These are phyloP conservation scores for Spizellomyces sp. DNA, from an alignment of 192 early-diverging fungal genomes.

Conservation along the genomic window DNA sequence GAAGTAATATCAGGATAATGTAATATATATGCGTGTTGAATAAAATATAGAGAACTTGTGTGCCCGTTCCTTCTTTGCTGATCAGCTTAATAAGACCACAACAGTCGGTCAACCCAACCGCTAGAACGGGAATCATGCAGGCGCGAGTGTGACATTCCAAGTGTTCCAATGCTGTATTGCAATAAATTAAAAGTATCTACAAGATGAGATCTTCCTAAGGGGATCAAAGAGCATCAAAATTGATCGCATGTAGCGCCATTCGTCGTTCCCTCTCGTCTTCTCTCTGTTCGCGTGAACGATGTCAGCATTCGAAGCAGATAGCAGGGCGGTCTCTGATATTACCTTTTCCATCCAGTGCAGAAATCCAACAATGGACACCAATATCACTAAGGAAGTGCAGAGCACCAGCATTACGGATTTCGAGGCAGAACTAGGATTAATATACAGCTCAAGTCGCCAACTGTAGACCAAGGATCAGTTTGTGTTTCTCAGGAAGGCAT, in stretches of 20 bases:
- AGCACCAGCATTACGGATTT: conserved; percentile 81
- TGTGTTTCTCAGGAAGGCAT: not conserved
- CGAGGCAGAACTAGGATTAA: conserved; percentile 83
- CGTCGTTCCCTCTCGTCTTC: conserved; percentile 81
- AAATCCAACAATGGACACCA: conserved; percentile 70
- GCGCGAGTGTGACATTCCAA: not conserved
- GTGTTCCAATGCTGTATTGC: not conserved
- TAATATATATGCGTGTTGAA: no score
- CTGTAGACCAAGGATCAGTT: conserved; percentile 38
- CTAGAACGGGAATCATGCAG: no score
- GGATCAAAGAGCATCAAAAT: conserved; percentile 84
- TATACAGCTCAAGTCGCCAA: conserved; percentile 88
- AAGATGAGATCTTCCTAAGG: not conserved
- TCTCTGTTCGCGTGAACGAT: conserved; percentile 41
- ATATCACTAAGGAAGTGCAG: conserved; percentile 65
- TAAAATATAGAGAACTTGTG: no score
- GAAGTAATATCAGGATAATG: no score
- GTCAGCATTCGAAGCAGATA: not conserved
- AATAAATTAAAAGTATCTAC: not conserved
- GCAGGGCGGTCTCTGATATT: not conserved
- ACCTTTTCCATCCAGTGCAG: conserved; percentile 80
- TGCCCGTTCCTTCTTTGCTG: no score
- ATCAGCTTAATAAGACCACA: no score
- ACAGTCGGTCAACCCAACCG: not conserved
- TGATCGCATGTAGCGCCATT: conserved; percentile 79